Conservation (phyloP, 2,329 filamentous ascomycete species). For the Penicillium sp. region DNA sequence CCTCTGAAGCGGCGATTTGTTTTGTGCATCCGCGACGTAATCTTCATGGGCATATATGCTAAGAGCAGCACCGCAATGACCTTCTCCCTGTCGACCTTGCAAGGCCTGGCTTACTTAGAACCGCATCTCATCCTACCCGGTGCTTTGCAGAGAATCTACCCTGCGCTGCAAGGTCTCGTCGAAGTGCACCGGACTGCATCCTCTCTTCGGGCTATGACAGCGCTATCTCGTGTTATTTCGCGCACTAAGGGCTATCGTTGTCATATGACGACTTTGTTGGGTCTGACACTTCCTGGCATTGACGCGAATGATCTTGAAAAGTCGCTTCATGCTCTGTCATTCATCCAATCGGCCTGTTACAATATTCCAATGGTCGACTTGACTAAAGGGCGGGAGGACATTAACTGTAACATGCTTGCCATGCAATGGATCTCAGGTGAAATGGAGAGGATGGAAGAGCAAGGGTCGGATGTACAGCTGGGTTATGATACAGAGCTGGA, state of each 20-base stretch:
- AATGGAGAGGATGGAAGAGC: conserved; percentile 88
- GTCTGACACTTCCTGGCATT: conserved; percentile 87
- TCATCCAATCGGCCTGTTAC: conserved; percentile 93
- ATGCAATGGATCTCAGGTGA: conserved; percentile 93
- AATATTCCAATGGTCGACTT: conserved; percentile 90
- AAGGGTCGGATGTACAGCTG: conserved; percentile 80
- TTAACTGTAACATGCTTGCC: conserved; percentile 73
- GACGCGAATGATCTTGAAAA: conserved; percentile 98
- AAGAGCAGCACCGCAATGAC: conserved; percentile 91
- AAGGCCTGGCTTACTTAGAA: conserved; percentile 85
- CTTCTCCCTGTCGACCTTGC: conserved; percentile 86
- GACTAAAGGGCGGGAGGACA: conserved; percentile 64
- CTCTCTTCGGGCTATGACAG: conserved; percentile 85
- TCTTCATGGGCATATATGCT: conserved; percentile 97
- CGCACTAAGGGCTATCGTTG: conserved; percentile 94
- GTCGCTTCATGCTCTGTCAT: conserved; percentile 89
- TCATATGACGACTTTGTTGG: conserved; percentile 91
- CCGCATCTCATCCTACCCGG: conserved; percentile 89
- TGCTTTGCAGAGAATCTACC: conserved; percentile 92
- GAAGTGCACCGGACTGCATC: conserved; percentile 96
- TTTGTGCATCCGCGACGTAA: conserved; percentile 81
- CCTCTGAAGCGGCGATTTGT: conserved; percentile 89
- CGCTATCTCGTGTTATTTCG: conserved; percentile 87
- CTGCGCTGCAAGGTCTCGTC: conserved; percentile 91
- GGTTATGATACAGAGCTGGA: conserved; percentile 79